Conservation (phyloP, 1,284 basidiomycete species). For the Ceratobasidium theobromae region DNA sequence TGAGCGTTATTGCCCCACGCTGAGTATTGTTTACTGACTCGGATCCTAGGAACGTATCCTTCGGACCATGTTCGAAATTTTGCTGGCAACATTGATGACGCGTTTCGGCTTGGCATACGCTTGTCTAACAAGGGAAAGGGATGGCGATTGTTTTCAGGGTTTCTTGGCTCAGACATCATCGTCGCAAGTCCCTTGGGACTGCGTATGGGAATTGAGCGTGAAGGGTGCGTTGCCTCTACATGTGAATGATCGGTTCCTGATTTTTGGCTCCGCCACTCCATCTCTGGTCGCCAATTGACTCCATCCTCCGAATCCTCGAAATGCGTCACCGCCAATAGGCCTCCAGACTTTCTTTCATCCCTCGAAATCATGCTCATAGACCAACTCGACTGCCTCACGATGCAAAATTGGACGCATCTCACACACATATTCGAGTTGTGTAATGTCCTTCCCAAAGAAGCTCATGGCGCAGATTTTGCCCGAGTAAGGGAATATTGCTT, state of each 20-base stretch:
- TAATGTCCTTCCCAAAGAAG: conserved; percentile 88
- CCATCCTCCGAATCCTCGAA: conserved; percentile 36
- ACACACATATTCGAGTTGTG: neutral
- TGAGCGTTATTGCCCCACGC: neutral
- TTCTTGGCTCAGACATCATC: conserved; percentile 89
- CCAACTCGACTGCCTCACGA: conserved; percentile 88
- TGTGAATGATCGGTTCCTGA: neutral
- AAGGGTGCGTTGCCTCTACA: conserved; percentile 59
- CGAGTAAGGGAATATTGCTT: conserved; percentile 98
- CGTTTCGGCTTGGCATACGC: conserved; percentile 90
- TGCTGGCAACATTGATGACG: conserved; percentile 96
- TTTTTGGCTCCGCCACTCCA: too few relatives aligned
- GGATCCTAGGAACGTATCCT: conserved; percentile 66
- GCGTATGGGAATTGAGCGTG: conserved; percentile 90
- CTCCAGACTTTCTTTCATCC: conserved; percentile 87
- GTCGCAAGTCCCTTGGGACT: conserved; percentile 92
- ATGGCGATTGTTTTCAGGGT: conserved; percentile 81
- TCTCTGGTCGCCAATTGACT: too few relatives aligned
- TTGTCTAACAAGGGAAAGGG: conserved; percentile 81
- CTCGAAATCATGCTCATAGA: conserved; percentile 94
- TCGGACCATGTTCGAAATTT: conserved; percentile 92
- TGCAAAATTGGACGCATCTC: conserved; percentile 98
- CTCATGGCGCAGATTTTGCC: conserved; percentile 93
- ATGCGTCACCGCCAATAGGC: conserved; percentile 50
- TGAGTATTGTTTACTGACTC: conserved; percentile 34